Base-by-base conservation (phyloP, 768 basidiomycete genomes). In the Tylopilus sp. region DNA sequence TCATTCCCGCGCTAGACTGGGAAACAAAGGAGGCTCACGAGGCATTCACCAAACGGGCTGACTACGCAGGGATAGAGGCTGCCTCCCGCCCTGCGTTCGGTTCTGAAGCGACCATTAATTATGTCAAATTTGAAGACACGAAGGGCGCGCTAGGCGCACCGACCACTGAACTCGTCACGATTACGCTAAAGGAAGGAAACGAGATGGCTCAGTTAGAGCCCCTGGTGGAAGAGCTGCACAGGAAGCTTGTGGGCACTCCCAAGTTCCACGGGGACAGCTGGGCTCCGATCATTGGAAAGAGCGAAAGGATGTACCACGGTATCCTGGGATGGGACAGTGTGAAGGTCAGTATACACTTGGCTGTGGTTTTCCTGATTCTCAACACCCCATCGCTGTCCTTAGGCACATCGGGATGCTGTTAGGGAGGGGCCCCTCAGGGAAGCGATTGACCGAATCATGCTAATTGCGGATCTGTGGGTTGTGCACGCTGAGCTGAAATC, bases 291-390 rank as follows among this genome's bases (percentile, higher is more conserved):
- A 39, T 57, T 18, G 58, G 48, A 40, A 56, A 58, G 40, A n/a
- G 59, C 18, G 45, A 28, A 8, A 8, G 51, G 9, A 53, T 57
- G 2, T 63, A 63, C 40, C 31, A 68, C 39, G 69, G 69, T 17
- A 58, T 72, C 23, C 55, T 74, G 30, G 73, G 73, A 11, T 74
- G 73, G 73, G 64, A 70, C 44, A 72, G 52, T 17, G 67, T 71
- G 6, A 31, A 69, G 45, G 73, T 69, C 28, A 45, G 62, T 55
- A 10, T 11, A 22, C 17, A 6, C 4, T 22, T 5, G 45, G 33
- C 40, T 31, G 43, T 28, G 26, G 15, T 41, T 18, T 44, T 10
- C 18, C 2, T 42, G 45, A 30, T 38, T 17, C 43, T 51, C 40
- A 51, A 38, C 11, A 13, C 25, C 18, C 9, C 26, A 18, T 50